Conservation (phyloP, 2,329 filamentous ascomycete species). For the Penicillium sp. region DNA sequence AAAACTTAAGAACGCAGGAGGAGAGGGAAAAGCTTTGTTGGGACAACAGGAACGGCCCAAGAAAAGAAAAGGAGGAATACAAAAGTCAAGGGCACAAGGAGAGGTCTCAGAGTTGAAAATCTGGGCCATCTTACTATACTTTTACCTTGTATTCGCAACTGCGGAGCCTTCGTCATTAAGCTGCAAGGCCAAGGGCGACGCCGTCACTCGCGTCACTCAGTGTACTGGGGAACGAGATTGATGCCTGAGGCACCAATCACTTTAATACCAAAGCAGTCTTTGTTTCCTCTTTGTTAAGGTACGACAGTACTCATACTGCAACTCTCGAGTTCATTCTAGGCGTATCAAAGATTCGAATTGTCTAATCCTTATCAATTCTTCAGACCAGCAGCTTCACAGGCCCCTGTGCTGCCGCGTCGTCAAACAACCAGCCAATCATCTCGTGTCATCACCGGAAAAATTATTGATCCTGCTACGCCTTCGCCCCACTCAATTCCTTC, state of each 20-base stretch:
- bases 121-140: slow-evolving; percentile 11
- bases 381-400: slow-evolving; percentile 9
- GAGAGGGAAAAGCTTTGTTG: slow-evolving; percentile 15
- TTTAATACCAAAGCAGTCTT: slow-evolving; percentile 6
- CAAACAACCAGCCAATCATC: slow-evolving; percentile 9
- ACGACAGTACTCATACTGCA: slow-evolving; percentile 12
- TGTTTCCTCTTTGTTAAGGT: slow-evolving; percentile 8
- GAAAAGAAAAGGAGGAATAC: slow-evolving; percentile 17
- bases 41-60: slow-evolving; percentile 8
- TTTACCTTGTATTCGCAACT: slow-evolving; percentile 16
- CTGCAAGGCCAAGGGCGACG: slow-evolving; percentile 16
- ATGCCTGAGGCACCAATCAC: slow-evolving; percentile 20
- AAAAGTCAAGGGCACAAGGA: slow-evolving; percentile 13
- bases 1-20: slow-evolving; percentile 16
- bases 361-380: slow-evolving; percentile 16
- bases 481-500: background rate
- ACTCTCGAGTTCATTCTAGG: slow-evolving; percentile 3
- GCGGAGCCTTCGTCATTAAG: slow-evolving; percentile 17
- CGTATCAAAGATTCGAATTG: slow-evolving; percentile 10
- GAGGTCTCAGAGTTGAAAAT: slow-evolving; percentile 4
- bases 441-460: slow-evolving; percentile 3
- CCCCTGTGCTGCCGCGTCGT: slow-evolving; percentile 7
- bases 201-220: slow-evolving; percentile 22
- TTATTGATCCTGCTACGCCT: background rate
- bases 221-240: slow-evolving; percentile 11